A percentile compares a stretch with the other conserved stretches of the same genome.
phyloP scores from a whole-genome alignment of 306 rosid genomes.

The Vigna angularis region DNA sequence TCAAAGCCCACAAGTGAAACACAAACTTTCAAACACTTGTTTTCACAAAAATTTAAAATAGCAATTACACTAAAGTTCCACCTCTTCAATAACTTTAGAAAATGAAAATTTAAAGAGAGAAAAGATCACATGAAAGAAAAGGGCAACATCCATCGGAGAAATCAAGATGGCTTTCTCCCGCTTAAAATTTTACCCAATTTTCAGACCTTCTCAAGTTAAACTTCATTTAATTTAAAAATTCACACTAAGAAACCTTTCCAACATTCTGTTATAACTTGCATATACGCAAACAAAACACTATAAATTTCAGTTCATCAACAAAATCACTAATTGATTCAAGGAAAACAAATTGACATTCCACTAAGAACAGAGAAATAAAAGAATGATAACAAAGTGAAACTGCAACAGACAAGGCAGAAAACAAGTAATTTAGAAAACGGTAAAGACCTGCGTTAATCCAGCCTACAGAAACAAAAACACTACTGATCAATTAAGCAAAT shows the following conservation, averaged over 20 bases:
- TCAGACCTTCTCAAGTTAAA: background rate
- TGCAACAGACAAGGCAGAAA: constrained; percentile 6
- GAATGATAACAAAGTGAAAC: background rate
- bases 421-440: background rate
- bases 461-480: background rate
- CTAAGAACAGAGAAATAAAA: background rate
- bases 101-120: background rate
- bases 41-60: background rate
- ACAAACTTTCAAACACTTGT: background rate
- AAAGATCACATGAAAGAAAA: constrained; percentile 1
- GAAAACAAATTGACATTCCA: constrained; percentile 2
- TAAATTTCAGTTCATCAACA: background rate
- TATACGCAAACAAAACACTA: background rate
- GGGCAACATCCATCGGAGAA: constrained; percentile 3
- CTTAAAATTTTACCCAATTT: background rate
- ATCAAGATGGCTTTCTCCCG: constrained; percentile 1
- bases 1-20: background rate
- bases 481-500: constrained; percentile 19
- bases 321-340: background rate
- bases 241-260: background rate
- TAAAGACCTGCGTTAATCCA: background rate
- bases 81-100: background rate
- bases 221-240: background rate
- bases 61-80: background rate
- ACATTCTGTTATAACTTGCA: background rate